Base-by-base conservation (phyloP, 139 green algal genomes). In the Auxenochlorella pyrenoidosa region DNA sequence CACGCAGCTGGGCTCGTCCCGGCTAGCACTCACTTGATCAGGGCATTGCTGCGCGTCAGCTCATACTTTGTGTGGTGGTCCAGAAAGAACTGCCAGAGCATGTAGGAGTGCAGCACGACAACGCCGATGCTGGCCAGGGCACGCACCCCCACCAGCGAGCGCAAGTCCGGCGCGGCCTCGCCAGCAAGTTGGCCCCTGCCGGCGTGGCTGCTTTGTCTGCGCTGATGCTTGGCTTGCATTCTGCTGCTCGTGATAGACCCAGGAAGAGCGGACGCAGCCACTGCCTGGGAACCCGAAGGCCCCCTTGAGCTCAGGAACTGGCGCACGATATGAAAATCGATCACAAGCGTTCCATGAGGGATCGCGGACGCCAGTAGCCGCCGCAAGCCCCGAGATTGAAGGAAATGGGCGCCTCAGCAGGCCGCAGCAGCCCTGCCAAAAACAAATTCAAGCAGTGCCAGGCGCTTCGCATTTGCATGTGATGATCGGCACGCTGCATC, bases 111-210 rank as follows among this genome's bases (percentile, higher is more conserved):
- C 8, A 78, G 72, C 72, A 78, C 40, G 8, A 30, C 40, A 2
- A 78, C 38, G 72, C 72, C 72, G 22, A 78, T 78, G 72, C 38
- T 78, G 72, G 38, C 38, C 38, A 78, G 36, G 12, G 72, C 72
- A 5, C 72, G 72, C 72, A 78, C 38, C 22, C 72, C 72, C 24
- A 21, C 72, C 5, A 54, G 22, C 22, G 21, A 78, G 22, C 10
- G 65, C 65, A 72, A 72, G 65, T 72, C 26, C 28, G 12, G 30
- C 28, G 26, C 6, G 6, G 28, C 65, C 65, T 36, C 65, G 54
- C 2, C 54, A 63, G 54, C 54, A 26, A 13, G 15, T 63, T 22
- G 16, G 12, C 54, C 54, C 10, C 54, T 13, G 54, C 16, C 54
- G 18, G 16, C 54, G 22, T 63, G 15, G 65, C 65, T 72, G 65